Evolutionary conservation across 352 stramenopile species (phyloP).

Genomic region (Phytophthora melonis): DNA sequence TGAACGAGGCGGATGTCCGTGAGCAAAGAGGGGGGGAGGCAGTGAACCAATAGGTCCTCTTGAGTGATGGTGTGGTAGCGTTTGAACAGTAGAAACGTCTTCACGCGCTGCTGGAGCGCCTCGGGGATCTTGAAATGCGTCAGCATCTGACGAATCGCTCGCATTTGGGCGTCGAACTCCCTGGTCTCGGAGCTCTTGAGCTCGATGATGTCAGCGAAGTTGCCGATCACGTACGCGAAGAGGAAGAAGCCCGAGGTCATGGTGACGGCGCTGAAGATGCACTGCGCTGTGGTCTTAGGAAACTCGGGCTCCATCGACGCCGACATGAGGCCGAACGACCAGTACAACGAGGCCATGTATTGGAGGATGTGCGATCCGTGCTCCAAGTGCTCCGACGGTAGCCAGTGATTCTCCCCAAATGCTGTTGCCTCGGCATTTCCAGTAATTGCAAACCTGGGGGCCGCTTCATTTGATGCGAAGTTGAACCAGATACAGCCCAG

Average conservation of each 20-base stretch:
- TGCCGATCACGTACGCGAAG: slow-evolving; percentile 81
- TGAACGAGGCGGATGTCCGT: slow-evolving; percentile 76
- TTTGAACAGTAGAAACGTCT: slow-evolving; percentile 76
- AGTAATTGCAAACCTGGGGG: slow-evolving; percentile 4
- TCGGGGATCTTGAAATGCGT: slow-evolving; percentile 61
- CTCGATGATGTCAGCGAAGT: slow-evolving; percentile 72
- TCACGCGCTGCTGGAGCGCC: slow-evolving; percentile 56
- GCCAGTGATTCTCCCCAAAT: slow-evolving; percentile 49
- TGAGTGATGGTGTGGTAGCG: slow-evolving; percentile 77
- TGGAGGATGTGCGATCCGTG: slow-evolving; percentile 39
- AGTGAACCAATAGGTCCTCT: slow-evolving; percentile 65
- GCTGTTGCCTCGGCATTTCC: not conserved
- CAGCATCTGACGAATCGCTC: slow-evolving; percentile 63
- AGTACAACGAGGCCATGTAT: slow-evolving; percentile 74
- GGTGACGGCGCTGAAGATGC: slow-evolving; percentile 61
- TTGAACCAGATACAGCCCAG: slow-evolving; percentile 78
- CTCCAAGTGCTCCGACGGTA: slow-evolving; percentile 46
- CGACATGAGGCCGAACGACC: slow-evolving; percentile 77
- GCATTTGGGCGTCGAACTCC: slow-evolving; percentile 68
- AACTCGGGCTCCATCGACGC: slow-evolving; percentile 60
- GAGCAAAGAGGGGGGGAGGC: slow-evolving; percentile 72
- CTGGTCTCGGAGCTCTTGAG: slow-evolving; percentile 69
- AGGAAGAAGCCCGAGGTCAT: slow-evolving; percentile 80
- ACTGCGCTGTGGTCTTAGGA: slow-evolving; percentile 57
- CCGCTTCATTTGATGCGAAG: slow-evolving; percentile 38